phyloP scores from a whole-genome alignment of 371 early-diverging fungal species.

The Enterocytospora artemiae region DNA sequence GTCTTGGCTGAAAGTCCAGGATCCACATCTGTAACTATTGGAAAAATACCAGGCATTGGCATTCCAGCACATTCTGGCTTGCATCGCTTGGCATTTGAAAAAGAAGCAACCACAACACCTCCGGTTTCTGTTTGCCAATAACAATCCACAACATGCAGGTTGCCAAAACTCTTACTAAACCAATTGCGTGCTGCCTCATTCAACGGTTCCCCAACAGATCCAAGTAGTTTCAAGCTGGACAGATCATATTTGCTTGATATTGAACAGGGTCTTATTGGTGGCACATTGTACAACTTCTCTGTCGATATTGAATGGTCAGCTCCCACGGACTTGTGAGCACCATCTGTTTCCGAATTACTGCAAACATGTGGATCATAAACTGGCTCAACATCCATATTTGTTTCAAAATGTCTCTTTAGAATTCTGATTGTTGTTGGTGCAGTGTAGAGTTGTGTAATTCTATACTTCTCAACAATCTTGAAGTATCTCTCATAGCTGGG shows the following conservation, averaged over 20 bases:
- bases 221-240: constrained; percentile 69
- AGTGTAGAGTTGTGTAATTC: constrained; percentile 86
- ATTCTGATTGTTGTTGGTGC: constrained; percentile 92
- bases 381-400: constrained; percentile 50
- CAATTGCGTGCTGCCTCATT: constrained; percentile 87
- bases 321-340: too few relatives aligned
- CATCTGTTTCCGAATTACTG: too few relatives aligned
- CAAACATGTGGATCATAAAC: too few relatives aligned
- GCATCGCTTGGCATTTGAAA: constrained; percentile 70
- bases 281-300: too few relatives aligned
- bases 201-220: constrained; percentile 91
- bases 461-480: constrained; percentile 67
- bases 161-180: constrained; percentile 74
- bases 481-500: constrained; percentile 73
- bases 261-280: too few relatives aligned
- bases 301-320: too few relatives aligned
- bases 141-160: constrained; percentile 81
- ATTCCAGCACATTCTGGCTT: constrained; percentile 86
- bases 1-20: constrained; percentile 33
- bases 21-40: constrained; percentile 70
- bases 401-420: constrained; percentile 68
- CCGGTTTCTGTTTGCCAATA: constrained; percentile 93
- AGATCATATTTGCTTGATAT: constrained; percentile 8
- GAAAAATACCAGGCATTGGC: constrained; percentile 85
- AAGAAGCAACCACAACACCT: constrained; percentile 74